These are phyloP conservation scores for Phytophthora parvispora DNA, from an alignment of 352 stramenopile species.

Conservation along the genomic window DNA sequence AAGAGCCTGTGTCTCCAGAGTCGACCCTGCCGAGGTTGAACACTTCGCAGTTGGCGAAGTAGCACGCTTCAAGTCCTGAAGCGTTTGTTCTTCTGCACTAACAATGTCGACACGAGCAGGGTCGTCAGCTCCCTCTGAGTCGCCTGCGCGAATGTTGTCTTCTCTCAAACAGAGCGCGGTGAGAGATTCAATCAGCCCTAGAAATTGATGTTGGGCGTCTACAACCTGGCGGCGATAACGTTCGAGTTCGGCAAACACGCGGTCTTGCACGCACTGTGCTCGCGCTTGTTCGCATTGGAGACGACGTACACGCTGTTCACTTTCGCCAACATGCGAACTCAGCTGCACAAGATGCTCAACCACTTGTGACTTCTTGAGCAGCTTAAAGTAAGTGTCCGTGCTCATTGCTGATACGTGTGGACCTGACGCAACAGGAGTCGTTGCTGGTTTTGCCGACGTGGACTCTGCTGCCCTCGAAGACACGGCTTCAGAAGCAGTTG, in stretches of 20 bases:
- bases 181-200: conserved; percentile 60
- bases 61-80: conserved; percentile 57
- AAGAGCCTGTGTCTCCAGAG: conserved; percentile 54
- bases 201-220: conserved; percentile 60
- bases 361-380: conserved; percentile 78
- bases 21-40: conserved; percentile 3
- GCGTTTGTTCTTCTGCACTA: conserved; percentile 53
- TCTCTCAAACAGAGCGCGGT: conserved; percentile 53
- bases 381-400: conserved; percentile 68
- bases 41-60: conserved; percentile 17
- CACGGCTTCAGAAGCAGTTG: neutral
- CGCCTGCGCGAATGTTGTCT: conserved; percentile 37
- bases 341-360: conserved; percentile 63
- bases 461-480: conserved; percentile 10
- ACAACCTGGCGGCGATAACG: conserved; percentile 60
- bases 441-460: neutral
- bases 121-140: conserved; percentile 4
- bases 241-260: conserved; percentile 64
- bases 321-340: conserved; percentile 46
- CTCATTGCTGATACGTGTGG: conserved; percentile 42
- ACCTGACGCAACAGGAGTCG: conserved; percentile 8
- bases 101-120: conserved; percentile 13
- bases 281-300: conserved; percentile 60
- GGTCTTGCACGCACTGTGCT: conserved; percentile 58
- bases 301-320: conserved; percentile 52